phyloP scores from a whole-genome alignment of 164 flowering plant species.

The Taxillus chinensis region DNA sequence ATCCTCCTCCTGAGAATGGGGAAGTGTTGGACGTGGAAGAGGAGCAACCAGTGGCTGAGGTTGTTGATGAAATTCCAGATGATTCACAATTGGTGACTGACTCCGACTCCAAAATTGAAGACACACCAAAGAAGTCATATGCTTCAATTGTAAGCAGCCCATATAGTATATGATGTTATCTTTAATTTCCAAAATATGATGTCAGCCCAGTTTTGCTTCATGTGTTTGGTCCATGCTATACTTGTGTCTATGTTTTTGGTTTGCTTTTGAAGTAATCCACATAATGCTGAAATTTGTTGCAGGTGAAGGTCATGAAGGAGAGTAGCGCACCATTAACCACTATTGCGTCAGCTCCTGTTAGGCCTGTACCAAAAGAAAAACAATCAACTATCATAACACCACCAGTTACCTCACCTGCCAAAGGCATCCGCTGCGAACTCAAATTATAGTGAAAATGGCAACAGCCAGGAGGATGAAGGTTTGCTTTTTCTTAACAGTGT shows the following conservation, averaged over 20 bases:
- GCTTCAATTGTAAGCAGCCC: constrained; percentile 39
- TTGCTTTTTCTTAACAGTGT: neutral
- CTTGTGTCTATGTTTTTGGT: too few species aligned
- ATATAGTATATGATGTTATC: neutral
- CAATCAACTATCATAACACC: constrained; percentile 17
- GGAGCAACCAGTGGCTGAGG: constrained; percentile 31
- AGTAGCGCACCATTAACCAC: constrained; percentile 14
- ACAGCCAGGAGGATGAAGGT: constrained; percentile 37
- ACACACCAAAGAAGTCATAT: constrained; percentile 45
- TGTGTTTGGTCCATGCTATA: too few species aligned
- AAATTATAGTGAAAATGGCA: constrained; percentile 24
- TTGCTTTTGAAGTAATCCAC: too few species aligned
- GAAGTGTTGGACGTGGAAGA: constrained; percentile 36
- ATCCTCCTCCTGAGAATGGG: constrained; percentile 42
- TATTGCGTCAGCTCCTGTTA: constrained; percentile 20
- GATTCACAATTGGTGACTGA: constrained; percentile 17
- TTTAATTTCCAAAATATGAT: neutral
- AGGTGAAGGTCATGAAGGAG: constrained; percentile 40
- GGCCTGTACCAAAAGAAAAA: constrained; percentile 20
- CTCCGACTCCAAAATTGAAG: constrained; percentile 30
- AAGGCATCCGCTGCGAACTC: constrained; percentile 13
- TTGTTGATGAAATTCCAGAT: constrained; percentile 22
- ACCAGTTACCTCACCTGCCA: constrained; percentile 7
- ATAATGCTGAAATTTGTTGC: neutral
- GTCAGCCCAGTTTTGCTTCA: neutral